Base-by-base conservation (phyloP, 805 yeast species). In the Saccharomycopsis selenospora region DNA sequence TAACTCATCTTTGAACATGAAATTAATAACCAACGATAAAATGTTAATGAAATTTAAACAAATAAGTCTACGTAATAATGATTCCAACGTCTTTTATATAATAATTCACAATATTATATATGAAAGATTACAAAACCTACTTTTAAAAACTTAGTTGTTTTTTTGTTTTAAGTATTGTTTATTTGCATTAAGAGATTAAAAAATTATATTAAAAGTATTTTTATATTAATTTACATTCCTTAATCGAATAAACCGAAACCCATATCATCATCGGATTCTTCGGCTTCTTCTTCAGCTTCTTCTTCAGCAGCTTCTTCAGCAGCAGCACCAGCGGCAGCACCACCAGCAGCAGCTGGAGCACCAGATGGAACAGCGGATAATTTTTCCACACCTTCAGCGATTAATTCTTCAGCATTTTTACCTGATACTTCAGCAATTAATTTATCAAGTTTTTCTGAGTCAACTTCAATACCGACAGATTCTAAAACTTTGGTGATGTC, bases 281-380 rank as follows among this genome's bases (percentile, higher is more conserved):
- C 80, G 56, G 61, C 74, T 56, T 62, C 77, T 58, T 68, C 87
- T 60, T 71, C 82, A 57, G 67, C 81, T 59, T 69, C 83, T 55
- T 69, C 80, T 42, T 59, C 81, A 50, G 62, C 84, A 50, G 66
- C 78, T 53, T 68, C 79, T 57, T 71, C 79, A 56, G 71, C 76
- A 60, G 70, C 75, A 63, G 72, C 75, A 62, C 72, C 73, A 59
- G 77, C 72, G 64, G 76, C 75, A 57, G 75, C 76, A 63, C 71
- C 73, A 61, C 72, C 69, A 56, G 82, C 71, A 59, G 77, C 75
- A 69, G 85, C 85, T 63, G 86, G 81, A 73, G 83, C 89, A 73
- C 85, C 90, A 65, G 85, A 63, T 75, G 93, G 89, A 55, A 83
- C 89, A 51, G 86, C 72, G 56, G 93, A 80, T 68, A 84, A 73